A percentile compares a stretch with the other conserved stretches of the same genome.
Conservation (phyloP, 2,329 filamentous ascomycete species). For the Colletotrichum viniferum region DNA sequence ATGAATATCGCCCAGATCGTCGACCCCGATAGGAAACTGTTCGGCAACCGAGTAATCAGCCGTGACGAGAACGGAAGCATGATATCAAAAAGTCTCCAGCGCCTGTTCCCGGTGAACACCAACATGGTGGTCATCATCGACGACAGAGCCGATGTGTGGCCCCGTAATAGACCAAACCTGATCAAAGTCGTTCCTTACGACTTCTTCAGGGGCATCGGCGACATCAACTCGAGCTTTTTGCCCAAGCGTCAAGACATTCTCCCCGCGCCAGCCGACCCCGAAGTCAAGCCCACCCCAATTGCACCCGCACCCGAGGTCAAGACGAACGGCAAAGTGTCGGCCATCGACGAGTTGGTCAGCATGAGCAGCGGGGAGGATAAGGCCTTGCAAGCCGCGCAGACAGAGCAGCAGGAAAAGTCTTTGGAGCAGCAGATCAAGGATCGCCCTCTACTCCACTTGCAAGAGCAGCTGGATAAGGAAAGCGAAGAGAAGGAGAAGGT, state of each 20-base stretch:
- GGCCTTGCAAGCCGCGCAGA: constrained; percentile 73
- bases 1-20: constrained; percentile 90
- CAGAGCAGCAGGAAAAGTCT: constrained; percentile 83
- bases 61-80: constrained; percentile 96
- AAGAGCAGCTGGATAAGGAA: constrained; percentile 87
- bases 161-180: constrained; percentile 85
- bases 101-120: constrained; percentile 93
- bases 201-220: constrained; percentile 97
- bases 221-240: constrained; percentile 97
- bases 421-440: constrained; percentile 90
- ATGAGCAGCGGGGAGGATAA: constrained; percentile 77
- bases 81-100: constrained; percentile 85
- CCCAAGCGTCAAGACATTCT: constrained; percentile 73
- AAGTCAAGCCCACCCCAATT: not conserved
- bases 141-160: constrained; percentile 95
- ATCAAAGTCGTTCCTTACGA: constrained; percentile 96
- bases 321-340: constrained; percentile 34
- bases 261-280: constrained; percentile 24
- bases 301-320: not conserved
- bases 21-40: constrained; percentile 86
- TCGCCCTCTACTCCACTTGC: constrained; percentile 87
- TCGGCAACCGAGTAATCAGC: constrained; percentile 93
- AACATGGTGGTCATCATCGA: constrained; percentile 99
- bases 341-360: constrained; percentile 76
- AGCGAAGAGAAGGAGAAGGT: constrained; percentile 66